These are phyloP conservation scores for Oryza australiensis DNA, from an alignment of 176 grass and related monocot genomes.

Conservation along the genomic window DNA sequence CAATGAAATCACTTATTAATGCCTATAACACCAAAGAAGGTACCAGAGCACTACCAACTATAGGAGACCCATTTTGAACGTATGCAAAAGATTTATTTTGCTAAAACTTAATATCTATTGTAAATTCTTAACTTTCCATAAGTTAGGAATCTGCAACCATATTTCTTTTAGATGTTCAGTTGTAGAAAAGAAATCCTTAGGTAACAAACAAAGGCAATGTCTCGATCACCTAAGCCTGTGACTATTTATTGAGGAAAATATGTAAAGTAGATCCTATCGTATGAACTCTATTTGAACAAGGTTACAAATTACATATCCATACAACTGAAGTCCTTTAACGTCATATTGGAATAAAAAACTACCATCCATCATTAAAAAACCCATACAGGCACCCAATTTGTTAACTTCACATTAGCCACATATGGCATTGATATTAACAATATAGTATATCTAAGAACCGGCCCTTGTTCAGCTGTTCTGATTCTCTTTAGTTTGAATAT, in stretches of 20 bases:
- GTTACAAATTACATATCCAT: background rate
- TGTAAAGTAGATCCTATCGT: too few species aligned
- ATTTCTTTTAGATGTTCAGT: too few species aligned
- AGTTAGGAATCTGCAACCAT: background rate
- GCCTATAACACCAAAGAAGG: background rate
- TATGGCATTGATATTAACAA: background rate
- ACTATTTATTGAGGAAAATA: background rate
- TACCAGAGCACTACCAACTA: too few species aligned
- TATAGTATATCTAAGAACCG: background rate
- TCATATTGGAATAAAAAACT: too few species aligned
- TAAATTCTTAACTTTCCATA: background rate
- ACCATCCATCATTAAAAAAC: background rate
- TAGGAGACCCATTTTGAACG: background rate
- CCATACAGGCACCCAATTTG: background rate
- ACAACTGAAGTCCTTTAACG: background rate
- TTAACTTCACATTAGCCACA: background rate
- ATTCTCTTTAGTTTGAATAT: background rate
- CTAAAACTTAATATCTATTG: background rate
- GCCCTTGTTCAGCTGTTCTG: background rate
- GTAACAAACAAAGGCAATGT: background rate
- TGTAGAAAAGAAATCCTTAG: background rate
- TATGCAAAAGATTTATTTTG: background rate
- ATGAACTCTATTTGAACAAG: background rate
- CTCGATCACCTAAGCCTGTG: background rate
- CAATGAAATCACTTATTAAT: background rate